Base-by-base conservation (phyloP, 2,329 filamentous ascomycete species). In the Alternaria postmessia region DNA sequence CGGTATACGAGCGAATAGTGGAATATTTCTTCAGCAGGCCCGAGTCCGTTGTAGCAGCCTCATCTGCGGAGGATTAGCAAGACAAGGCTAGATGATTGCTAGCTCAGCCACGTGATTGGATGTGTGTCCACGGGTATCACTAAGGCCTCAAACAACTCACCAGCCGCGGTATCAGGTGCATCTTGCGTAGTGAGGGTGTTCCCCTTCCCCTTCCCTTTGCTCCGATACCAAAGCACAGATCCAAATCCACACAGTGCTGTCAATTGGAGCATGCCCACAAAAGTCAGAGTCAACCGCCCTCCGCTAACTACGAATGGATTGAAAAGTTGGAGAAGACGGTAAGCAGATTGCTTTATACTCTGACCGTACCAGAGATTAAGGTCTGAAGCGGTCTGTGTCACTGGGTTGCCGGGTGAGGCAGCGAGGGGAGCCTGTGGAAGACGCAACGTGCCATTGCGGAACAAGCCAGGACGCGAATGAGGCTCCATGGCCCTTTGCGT, bases 1-100 rank as follows among this genome's bases (percentile, higher is more conserved):
- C 94, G n/a, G 85, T 88, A 77, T 93, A 96, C 5, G 88, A 85
- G 71, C 86, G 86, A 68, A 90, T 84, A 39, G 86, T 84, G 14
- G 92, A 93, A 77, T 94, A 86, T 69, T 93, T 91, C 76, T 85
- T 90, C 61, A 98, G 84, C 12, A 97, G 84, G n/a, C 88, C 85
- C 30, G 94, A 93, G 72, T 97, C 93, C 24, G 87, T 89, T 39
- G 81, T 70, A 59, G 82, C 79, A 69, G 87, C 77, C 72, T 83
- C 81, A 57, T 69, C 69, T 72, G 47, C 16, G 14, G 41, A 38
- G 38, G 7, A 41, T 68, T 57, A 68, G 66, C 41, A 47, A 43
- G 26, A 34, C 32, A 46, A 49, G 48, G n/a, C 43, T 58, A 18
- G 26, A 18, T 12, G 18, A 22, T 36, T 14, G 39, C 41, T 47